Evolutionary conservation across 257 asterid species (phyloP).

Genomic region (Gardenia jasminoides): DNA sequence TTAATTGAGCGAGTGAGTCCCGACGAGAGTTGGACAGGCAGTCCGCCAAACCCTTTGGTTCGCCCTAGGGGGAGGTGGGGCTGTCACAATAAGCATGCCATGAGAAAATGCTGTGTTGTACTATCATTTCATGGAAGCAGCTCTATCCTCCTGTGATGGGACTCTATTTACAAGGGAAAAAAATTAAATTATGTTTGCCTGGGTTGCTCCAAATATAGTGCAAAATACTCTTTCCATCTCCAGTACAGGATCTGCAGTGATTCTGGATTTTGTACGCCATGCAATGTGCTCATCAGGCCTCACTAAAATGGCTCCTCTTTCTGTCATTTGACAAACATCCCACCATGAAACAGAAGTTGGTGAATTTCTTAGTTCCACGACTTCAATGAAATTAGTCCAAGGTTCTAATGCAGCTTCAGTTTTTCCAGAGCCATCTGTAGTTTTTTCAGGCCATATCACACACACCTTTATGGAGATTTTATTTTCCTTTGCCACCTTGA

Average conservation of each 20-base stretch:
- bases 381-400: constrained; percentile 61
- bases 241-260: constrained; percentile 29
- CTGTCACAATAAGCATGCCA: too few species aligned
- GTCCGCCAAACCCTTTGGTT: too few species aligned
- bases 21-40: too few species aligned
- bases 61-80: too few species aligned
- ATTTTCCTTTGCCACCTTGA: constrained; percentile 56
- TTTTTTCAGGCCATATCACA: constrained; percentile 59
- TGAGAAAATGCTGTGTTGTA: too few species aligned
- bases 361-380: constrained; percentile 42
- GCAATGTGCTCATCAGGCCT: constrained; percentile 96
- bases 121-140: too few species aligned
- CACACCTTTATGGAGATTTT: constrained; percentile 56
- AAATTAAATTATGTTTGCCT: neutral
- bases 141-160: too few species aligned
- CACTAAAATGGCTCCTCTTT: constrained; percentile 76
- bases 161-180: neutral
- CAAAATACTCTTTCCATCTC: constrained; percentile 54
- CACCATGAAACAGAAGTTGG: constrained; percentile 66
- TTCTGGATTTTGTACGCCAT: constrained; percentile 56
- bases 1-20: too few species aligned
- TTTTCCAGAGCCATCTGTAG: constrained; percentile 25
- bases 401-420: constrained; percentile 51
- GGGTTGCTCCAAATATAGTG: constrained; percentile 39
- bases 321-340: constrained; percentile 72